Evolutionary conservation across 371 early-diverging fungal species (phyloP), one percentile per base, ranked within the genome.

Genomic region (Mortierella sp.): DNA sequence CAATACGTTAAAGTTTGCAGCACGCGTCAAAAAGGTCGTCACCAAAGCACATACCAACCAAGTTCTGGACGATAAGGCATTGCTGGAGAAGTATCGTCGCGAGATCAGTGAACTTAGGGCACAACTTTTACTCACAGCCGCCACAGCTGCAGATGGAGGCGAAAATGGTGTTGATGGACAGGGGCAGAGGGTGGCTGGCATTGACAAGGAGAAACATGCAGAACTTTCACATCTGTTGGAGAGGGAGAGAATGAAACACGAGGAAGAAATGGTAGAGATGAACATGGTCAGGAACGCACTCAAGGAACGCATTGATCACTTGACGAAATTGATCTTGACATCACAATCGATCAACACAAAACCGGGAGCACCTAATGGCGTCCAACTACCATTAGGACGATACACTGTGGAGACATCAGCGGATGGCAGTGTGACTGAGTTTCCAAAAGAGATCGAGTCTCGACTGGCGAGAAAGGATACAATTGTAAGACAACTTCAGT

Each of bases 1-100:
- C 26, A 95, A 94, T 72, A 98, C 97, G 1, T 88, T 98, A 24
- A 94, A 94, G 62, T 98, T 97, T 83, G 97, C 96, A 0, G 74
- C 89, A 0, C 85, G 95, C n/a, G 91, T 94, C 63, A 94, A 93
- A 74, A 88, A 89, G 67, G 90, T 96, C 2, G 85, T 86, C 1
- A 87, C 89, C 5, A 83, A 86, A 43, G 94, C 96, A 3, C 87
- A 90, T 32, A 90, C 90, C 30, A 92, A 94, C 83, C 87, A 88
- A 40, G 88, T 95, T 10, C 83, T 94, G 72, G 95, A 96, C 77
- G 96, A 96, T 69, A 95, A 96, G 75, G 96, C 96, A 0, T 73
- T 97, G 45, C 70, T 97, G 22, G 95, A 96, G 67, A 93, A 94
- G 83, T 97, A 97, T 79, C 88, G 90, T 49, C 78, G 84, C 18